A percentile compares a stretch with the other conserved stretches of the same genome.
These are phyloP conservation scores for Chalciporus piperatoides DNA, from an alignment of 1,284 basidiomycete species.

Conservation along the genomic window DNA sequence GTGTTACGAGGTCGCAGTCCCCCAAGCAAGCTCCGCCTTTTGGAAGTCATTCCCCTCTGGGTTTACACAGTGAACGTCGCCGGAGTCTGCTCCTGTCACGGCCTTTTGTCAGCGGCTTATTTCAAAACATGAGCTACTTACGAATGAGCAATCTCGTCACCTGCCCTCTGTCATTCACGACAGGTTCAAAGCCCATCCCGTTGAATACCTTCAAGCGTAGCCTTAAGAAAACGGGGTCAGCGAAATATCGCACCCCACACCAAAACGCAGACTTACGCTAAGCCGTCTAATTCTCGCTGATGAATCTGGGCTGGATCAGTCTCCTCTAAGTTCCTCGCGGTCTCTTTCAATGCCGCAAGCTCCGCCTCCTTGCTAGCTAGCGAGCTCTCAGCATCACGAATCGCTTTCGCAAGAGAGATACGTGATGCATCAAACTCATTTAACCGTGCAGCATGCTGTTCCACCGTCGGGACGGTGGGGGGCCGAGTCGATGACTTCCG, in stretches of 20 bases:
- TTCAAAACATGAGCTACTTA: slow-evolving; percentile 34
- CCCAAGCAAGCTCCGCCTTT: slow-evolving; percentile 50
- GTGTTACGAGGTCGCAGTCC: slow-evolving; percentile 48
- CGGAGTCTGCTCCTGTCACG: slow-evolving; percentile 52
- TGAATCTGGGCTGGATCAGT: slow-evolving; percentile 71
- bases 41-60: slow-evolving; percentile 34
- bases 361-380: slow-evolving; percentile 67
- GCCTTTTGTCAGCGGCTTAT: not conserved
- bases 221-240: slow-evolving; percentile 40
- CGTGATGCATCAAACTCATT: slow-evolving; percentile 63
- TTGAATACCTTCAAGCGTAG: slow-evolving; percentile 64
- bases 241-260: not conserved
- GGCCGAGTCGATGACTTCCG: slow-evolving; percentile 69
- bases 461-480: slow-evolving; percentile 59
- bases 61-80: slow-evolving; percentile 50
- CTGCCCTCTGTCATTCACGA: slow-evolving; percentile 49
- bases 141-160: slow-evolving; percentile 62
- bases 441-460: slow-evolving; percentile 55
- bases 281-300: slow-evolving; percentile 60
- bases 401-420: slow-evolving; percentile 67
- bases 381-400: slow-evolving; percentile 65
- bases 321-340: slow-evolving; percentile 53
- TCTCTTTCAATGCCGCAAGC: slow-evolving; percentile 61
- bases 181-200: slow-evolving; percentile 65
- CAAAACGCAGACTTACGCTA: slow-evolving; percentile 48